Conservation (phyloP, 2,329 filamentous ascomycete species). For the Colletotrichum cuscutae region DNA sequence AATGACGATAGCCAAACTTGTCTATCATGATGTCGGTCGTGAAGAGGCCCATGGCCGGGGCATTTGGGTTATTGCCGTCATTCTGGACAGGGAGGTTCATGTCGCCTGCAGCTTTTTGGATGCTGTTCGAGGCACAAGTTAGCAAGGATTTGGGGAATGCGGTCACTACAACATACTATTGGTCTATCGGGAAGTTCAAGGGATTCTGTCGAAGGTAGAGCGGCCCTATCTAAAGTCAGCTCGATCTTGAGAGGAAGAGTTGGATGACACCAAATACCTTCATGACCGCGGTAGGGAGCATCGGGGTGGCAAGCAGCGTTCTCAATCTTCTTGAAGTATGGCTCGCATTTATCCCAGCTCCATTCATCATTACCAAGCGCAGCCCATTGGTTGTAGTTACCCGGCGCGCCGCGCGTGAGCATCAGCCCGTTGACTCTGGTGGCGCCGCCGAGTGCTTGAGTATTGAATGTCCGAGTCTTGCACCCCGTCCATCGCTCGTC, state of each 20-base stretch:
- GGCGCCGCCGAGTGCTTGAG: constrained; percentile 45
- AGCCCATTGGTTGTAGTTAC: constrained; percentile 44
- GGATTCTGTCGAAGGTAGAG: constrained; percentile 35
- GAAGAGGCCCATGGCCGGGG: constrained; percentile 42
- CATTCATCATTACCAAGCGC: constrained; percentile 45
- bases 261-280: constrained; percentile 31
- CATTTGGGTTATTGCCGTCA: constrained; percentile 42
- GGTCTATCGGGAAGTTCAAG: constrained; percentile 22
- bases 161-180: constrained; percentile 31
- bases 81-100: constrained; percentile 40
- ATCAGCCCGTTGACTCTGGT: constrained; percentile 46
- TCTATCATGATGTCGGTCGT: constrained; percentile 43
- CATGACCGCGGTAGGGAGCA: constrained; percentile 39
- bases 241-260: too few species aligned
- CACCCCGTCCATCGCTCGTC: constrained; percentile 36
- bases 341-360: constrained; percentile 46
- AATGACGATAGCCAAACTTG: constrained; percentile 38
- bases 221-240: constrained; percentile 19
- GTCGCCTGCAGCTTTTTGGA: constrained; percentile 39
- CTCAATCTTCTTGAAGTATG: constrained; percentile 45
- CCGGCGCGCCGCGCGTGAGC: constrained; percentile 43
- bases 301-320: constrained; percentile 34
- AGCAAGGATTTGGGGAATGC: neutral
- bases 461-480: constrained; percentile 37
- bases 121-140: constrained; percentile 18